Evolutionary conservation across 2,329 filamentous ascomycete species (phyloP).

Genomic region (Botrytis fragariae): DNA sequence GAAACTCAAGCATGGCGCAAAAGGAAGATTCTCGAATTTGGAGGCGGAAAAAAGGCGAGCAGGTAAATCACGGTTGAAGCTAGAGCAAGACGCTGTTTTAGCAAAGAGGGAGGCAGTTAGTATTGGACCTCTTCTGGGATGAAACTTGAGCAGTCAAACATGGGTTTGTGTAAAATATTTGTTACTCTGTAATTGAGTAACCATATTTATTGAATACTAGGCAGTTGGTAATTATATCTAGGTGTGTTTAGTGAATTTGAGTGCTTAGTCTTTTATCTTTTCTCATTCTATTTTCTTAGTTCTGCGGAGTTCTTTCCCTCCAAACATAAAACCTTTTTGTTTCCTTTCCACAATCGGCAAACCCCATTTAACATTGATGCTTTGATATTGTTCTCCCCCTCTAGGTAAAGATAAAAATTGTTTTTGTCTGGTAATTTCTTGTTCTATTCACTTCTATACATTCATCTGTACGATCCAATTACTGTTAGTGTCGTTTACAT

Average conservation of each 20-base stretch:
- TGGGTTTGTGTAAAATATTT: slow-evolving; percentile 20
- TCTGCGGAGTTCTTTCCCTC: background rate
- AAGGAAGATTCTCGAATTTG: slow-evolving; percentile 56
- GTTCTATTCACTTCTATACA: slow-evolving; percentile 1
- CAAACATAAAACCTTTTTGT: background rate
- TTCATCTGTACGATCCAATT: background rate
- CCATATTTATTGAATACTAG: background rate
- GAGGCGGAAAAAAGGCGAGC: slow-evolving; percentile 52
- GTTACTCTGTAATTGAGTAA: background rate
- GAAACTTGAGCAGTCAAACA: slow-evolving; percentile 22
- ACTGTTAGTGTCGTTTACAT: background rate
- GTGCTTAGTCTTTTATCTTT: background rate
- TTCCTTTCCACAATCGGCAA: background rate
- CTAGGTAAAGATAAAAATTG: background rate
- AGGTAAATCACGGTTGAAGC: slow-evolving; percentile 41
- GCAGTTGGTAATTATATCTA: background rate
- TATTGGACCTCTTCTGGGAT: slow-evolving; percentile 51
- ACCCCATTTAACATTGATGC: background rate
- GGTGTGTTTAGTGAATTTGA: background rate
- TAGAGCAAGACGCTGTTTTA: slow-evolving; percentile 43
- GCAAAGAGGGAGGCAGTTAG: slow-evolving; percentile 51
- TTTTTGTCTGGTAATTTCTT: background rate
- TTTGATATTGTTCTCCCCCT: background rate
- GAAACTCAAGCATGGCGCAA: slow-evolving; percentile 81
- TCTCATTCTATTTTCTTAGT: background rate